Conservation (phyloP, 129 eudicot genomes). For the Centella asiatica region DNA sequence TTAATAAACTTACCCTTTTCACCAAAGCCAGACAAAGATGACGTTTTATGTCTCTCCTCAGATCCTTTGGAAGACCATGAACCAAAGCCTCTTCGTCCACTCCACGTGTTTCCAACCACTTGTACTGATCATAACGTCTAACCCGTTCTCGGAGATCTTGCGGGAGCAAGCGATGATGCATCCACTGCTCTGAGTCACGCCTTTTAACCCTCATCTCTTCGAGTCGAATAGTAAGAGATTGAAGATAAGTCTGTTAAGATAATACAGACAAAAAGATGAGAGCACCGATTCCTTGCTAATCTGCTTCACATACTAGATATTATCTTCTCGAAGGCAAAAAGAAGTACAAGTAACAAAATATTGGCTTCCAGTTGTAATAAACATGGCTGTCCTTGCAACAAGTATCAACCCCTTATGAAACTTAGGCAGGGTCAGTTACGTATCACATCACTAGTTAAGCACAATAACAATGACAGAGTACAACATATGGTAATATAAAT, state of each 20-base stretch:
- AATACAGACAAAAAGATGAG: background rate
- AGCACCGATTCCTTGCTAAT: background rate
- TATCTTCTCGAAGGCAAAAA: background rate
- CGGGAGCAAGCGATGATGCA: conserved; percentile 64
- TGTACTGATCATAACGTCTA: conserved; percentile 39
- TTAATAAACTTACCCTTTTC: conserved; percentile 16
- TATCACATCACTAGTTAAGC: no score
- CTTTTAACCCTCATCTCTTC: conserved; percentile 62
- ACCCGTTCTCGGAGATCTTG: conserved; percentile 52
- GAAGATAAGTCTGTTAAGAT: conserved; percentile 48
- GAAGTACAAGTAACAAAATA: no score
- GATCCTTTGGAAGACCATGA: conserved; percentile 27
- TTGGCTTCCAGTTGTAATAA: no score
- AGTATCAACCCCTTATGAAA: no score
- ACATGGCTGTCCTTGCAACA: no score
- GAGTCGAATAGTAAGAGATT: conserved; percentile 46
- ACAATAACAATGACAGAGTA: no score
- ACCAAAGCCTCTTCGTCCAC: conserved; percentile 27
- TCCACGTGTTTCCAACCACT: conserved; percentile 34
- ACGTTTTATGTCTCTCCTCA: conserved; percentile 28
- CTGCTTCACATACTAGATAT: background rate
- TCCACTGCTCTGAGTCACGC: conserved; percentile 68
- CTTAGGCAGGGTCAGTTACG: no score
- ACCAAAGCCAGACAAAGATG: conserved; percentile 36
- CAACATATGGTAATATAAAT: no score